Conservation (phyloP, 2,329 filamentous ascomycete genomes). For the Plectosphaerella plurivora region DNA sequence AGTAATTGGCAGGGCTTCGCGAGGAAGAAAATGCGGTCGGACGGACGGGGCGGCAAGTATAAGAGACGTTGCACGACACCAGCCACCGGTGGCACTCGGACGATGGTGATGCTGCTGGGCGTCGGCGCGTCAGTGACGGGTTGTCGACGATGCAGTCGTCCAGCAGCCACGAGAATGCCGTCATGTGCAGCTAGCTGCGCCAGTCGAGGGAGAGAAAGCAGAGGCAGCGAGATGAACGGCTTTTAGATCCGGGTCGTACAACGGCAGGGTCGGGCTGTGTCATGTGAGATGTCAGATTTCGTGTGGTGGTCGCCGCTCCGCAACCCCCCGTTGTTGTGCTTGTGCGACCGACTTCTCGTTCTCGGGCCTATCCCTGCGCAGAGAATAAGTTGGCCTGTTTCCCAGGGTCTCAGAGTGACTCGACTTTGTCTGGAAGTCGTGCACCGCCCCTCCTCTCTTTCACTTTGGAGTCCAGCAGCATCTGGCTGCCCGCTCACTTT, state of each 20-base stretch:
- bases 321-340: background rate
- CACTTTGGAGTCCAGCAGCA: background rate
- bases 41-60: too few species aligned
- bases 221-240: background rate
- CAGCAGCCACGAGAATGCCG: too few species aligned
- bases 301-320: slow-evolving; percentile 1
- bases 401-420: background rate
- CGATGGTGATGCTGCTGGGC: too few species aligned
- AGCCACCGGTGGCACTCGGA: too few species aligned
- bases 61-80: too few species aligned
- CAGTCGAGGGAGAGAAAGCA: background rate
- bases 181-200: background rate
- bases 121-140: too few species aligned
- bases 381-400: background rate
- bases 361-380: slow-evolving; percentile 1
- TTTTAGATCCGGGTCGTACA: background rate
- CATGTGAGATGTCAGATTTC: slow-evolving; percentile 7
- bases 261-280: slow-evolving; percentile 1
- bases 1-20: too few species aligned
- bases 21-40: too few species aligned
- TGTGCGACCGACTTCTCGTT: slow-evolving; percentile 1
- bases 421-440: background rate
- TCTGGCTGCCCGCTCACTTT: too few species aligned
- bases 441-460: background rate
- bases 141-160: too few species aligned